A percentile compares a stretch with the other conserved stretches of the same genome.
phyloP scores from a whole-genome alignment of 1,284 basidiomycete genomes.

The Tausonia pullulans region DNA sequence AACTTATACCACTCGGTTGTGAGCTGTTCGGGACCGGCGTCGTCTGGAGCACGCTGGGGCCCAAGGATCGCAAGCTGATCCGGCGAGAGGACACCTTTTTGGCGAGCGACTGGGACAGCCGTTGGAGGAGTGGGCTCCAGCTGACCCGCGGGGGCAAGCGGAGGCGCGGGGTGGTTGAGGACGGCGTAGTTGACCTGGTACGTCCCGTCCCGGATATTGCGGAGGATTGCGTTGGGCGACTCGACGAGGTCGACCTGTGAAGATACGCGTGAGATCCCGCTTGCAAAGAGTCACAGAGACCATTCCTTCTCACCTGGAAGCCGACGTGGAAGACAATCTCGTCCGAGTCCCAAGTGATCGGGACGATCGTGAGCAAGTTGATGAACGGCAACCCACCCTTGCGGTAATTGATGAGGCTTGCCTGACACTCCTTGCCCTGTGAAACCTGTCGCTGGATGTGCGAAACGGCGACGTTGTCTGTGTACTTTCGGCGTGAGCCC shows the following conservation, averaged over 20 bases:
- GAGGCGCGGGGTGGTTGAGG: conserved; percentile 27
- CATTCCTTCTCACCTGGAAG: conserved; percentile 43
- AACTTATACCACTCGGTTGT: conserved; percentile 41
- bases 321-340: conserved; percentile 74
- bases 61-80: too few species aligned
- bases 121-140: background rate
- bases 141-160: conserved; percentile 16
- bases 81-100: too few species aligned
- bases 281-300: conserved; percentile 17
- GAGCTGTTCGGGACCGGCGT: conserved; percentile 23
- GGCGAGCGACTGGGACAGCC: too few species aligned
- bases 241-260: conserved; percentile 69
- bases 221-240: conserved; percentile 72
- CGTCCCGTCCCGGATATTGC: conserved; percentile 60
- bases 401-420: conserved; percentile 73
- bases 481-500: conserved; percentile 56
- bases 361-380: conserved; percentile 76
- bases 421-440: conserved; percentile 76
- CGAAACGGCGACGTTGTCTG: conserved; percentile 55
- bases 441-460: conserved; percentile 54
- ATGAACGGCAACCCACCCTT: conserved; percentile 77
- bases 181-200: conserved; percentile 50
- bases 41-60: too few species aligned
- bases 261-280: background rate
- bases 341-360: conserved; percentile 53